Base-by-base conservation (phyloP, 306 rosid species). In the Vigna hirtella region DNA sequence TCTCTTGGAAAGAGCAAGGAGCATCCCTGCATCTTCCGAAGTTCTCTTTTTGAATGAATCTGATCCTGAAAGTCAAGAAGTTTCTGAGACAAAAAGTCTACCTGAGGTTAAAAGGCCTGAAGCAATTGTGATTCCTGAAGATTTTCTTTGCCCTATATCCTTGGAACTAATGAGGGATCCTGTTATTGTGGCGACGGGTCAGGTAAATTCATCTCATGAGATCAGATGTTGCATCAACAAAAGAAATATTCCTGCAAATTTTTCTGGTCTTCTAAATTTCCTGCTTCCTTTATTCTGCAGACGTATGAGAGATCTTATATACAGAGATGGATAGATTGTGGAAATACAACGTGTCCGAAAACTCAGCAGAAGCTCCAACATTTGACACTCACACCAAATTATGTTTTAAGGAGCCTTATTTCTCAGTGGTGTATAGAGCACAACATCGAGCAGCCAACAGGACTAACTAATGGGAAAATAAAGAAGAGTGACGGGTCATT, bases 101-200 rank as follows among this genome's bases (percentile, higher is more conserved):
- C 83, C 87, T 64, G 85, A 83, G 66, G 78, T 70, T 40, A 94
- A 92, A 87, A 95, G 84, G 86, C 73, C 91, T 3, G 94, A 89
- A 74, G 82, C 82, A 79, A 78, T 74, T 77, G 86, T 77, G 14
- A 83, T 93, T 70, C 99, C 98, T 78, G 97, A 93, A 73, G 99
- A 96, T 84, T 93, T 89, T 83, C 86, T 93, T 42, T 96, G 99
- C 89, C 97, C 99, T 38, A 91, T 96, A 79, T 96, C 99, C 78
- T 83, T 96, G 85, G 99, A 96, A 85, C 81, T 93, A 66, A 90
- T 96, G 99, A 88, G 94, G 79, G 99, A 96, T 86, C 99, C 99
- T 71, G 99, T 96, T 77, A 96, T 93, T 80, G 98, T 96, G 70
- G 87, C 99, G 81, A 96, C 99, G 0, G 99, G 99, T 53, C 99